These are phyloP conservation scores for Diplodia corticola DNA, from an alignment of 2,329 filamentous ascomycete species.

Conservation along the genomic window DNA sequence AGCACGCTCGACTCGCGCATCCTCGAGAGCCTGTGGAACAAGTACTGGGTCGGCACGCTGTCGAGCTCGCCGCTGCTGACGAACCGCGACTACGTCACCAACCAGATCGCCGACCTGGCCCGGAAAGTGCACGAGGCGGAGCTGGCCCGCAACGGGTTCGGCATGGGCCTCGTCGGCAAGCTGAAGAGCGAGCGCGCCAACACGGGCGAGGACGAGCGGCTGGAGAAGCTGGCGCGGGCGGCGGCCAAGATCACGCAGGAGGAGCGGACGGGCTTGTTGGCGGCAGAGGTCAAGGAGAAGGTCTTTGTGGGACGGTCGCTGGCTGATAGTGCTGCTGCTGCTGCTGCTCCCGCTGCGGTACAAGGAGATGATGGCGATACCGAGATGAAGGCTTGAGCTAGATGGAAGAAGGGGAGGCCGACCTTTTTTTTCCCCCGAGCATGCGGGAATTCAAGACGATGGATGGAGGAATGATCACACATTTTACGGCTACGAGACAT, in stretches of 20 bases:
- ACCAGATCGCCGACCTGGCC: conserved; percentile 86
- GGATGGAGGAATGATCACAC: background rate
- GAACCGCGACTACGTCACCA: conserved; percentile 89
- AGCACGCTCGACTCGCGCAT: conserved; percentile 84
- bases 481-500: background rate
- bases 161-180: conserved; percentile 25
- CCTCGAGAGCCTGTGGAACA: conserved; percentile 91
- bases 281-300: conserved; percentile 62
- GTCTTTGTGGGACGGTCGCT: conserved; percentile 48
- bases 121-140: conserved; percentile 74
- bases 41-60: conserved; percentile 97
- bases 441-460: background rate
- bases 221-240: conserved; percentile 63
- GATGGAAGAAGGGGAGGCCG: background rate
- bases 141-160: conserved; percentile 38
- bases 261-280: conserved; percentile 63
- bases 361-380: conserved; percentile 14
- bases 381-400: conserved; percentile 23
- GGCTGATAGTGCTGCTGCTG: background rate
- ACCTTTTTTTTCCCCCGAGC: too few species aligned
- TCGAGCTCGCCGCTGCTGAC: conserved; percentile 87
- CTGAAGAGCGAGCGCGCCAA: conserved; percentile 29
- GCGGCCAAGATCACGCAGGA: conserved; percentile 62
- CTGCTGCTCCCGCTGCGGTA: background rate
- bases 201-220: conserved; percentile 47